A percentile compares a stretch with the other conserved stretches of the same genome.
Conservation (phyloP, 1,284 basidiomycete species). For the Microbotryum silenes-acaulis region DNA sequence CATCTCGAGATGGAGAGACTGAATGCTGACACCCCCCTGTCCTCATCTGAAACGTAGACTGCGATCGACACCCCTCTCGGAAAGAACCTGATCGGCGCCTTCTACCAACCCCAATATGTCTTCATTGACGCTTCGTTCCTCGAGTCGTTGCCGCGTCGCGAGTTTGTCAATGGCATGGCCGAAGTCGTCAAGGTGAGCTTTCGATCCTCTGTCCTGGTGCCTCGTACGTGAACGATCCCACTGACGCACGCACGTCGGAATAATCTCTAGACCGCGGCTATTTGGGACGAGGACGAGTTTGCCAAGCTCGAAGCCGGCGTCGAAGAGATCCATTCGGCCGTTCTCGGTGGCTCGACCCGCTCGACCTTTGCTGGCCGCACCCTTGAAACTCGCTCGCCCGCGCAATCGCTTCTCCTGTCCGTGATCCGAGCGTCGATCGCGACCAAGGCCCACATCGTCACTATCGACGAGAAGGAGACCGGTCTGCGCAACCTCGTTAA, state of each 20-base stretch:
- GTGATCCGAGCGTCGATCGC: slow-evolving; percentile 37
- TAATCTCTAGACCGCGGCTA: slow-evolving; percentile 71
- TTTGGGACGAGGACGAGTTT: slow-evolving; percentile 86
- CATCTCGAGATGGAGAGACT: too few relatives aligned
- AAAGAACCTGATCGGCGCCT: slow-evolving; percentile 96
- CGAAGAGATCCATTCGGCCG: slow-evolving; percentile 72
- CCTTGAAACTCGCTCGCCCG: slow-evolving; percentile 58
- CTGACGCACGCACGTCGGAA: too few relatives aligned
- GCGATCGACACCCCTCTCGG: slow-evolving; percentile 94
- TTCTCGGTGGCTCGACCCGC: slow-evolving; percentile 55
- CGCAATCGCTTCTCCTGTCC: slow-evolving; percentile 45
- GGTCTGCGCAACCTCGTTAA: slow-evolving; percentile 93
- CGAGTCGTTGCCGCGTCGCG: slow-evolving; percentile 81
- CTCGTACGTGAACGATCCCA: not conserved
- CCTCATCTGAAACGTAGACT: slow-evolving; percentile 46
- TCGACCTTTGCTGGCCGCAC: slow-evolving; percentile 55
- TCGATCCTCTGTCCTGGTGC: not conserved
- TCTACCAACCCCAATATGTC: slow-evolving; percentile 96
- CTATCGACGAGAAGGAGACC: slow-evolving; percentile 88
- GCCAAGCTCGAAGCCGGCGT: slow-evolving; percentile 73
- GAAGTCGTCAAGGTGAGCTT: slow-evolving; percentile 83
- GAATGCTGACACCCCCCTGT: not conserved
- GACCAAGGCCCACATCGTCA: slow-evolving; percentile 91
- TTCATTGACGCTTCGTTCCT: slow-evolving; percentile 97
- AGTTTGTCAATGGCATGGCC: slow-evolving; percentile 98